These are phyloP conservation scores for Lactarius akahatsu DNA, from an alignment of 768 basidiomycete genomes.

Conservation along the genomic window DNA sequence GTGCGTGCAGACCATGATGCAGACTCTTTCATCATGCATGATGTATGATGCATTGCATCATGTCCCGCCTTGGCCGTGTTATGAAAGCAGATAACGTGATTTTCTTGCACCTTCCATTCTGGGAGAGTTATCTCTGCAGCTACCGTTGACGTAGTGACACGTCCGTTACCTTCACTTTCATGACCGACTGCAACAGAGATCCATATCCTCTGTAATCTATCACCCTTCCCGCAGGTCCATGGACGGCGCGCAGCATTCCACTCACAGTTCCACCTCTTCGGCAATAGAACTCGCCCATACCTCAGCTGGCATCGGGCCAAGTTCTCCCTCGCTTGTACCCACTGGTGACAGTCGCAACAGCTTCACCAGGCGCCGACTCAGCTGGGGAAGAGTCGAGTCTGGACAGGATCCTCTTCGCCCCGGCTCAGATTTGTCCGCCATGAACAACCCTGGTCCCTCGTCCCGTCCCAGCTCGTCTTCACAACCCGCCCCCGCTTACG, in stretches of 20 bases:
- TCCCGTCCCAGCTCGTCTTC: conserved; percentile 4
- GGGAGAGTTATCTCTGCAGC: too few relatives aligned
- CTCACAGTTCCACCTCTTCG: conserved; percentile 49
- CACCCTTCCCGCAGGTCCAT: conserved; percentile 12
- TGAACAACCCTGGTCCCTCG: conserved; percentile 31
- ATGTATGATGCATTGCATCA: too few relatives aligned
- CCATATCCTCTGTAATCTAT: background rate
- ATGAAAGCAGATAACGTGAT: too few relatives aligned
- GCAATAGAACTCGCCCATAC: conserved; percentile 55
- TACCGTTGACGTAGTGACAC: too few relatives aligned
- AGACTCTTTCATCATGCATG: too few relatives aligned
- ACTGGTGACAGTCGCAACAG: conserved; percentile 28
- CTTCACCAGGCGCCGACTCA: conserved; percentile 53
- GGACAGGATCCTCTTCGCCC: conserved; percentile 51
- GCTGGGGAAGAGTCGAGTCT: conserved; percentile 53
- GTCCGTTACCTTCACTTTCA: too few relatives aligned
- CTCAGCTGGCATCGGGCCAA: conserved; percentile 47
- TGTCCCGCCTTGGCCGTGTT: too few relatives aligned
- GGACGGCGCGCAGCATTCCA: conserved; percentile 19
- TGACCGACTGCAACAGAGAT: too few relatives aligned
- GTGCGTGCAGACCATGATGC: too few relatives aligned
- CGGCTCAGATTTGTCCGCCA: conserved; percentile 32
- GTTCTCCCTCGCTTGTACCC: conserved; percentile 52
- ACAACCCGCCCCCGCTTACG: conserved; percentile 20
- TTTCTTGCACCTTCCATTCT: too few relatives aligned